A percentile compares a stretch with the other conserved stretches of the same genome.
These are phyloP conservation scores for Blastocystis sp. DNA, from an alignment of 352 stramenopile genomes.

Conservation along the genomic window DNA sequence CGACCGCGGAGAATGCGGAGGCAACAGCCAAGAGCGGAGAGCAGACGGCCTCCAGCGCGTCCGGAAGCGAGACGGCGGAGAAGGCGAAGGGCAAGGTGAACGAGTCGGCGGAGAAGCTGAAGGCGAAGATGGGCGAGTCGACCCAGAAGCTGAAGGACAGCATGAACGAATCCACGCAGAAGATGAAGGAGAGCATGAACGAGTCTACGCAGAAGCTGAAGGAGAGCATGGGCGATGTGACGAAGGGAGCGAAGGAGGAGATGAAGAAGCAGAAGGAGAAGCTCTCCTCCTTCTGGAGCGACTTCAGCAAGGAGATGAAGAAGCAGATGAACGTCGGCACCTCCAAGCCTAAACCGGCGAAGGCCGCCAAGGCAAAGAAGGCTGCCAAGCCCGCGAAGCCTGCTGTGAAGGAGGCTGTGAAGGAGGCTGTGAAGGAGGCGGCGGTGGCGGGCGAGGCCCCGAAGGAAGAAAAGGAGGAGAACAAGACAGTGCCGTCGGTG, in stretches of 20 bases:
- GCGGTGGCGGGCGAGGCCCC: background rate
- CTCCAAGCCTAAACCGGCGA: constrained; percentile 11
- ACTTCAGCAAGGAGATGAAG: constrained; percentile 64
- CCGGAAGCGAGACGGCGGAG: constrained; percentile 33
- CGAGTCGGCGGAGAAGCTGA: constrained; percentile 9
- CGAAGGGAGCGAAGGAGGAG: constrained; percentile 44
- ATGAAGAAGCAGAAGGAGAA: constrained; percentile 51
- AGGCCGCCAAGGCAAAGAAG: constrained; percentile 9
- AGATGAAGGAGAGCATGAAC: constrained; percentile 55
- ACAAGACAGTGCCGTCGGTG: constrained; percentile 27
- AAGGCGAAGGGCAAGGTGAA: constrained; percentile 29
- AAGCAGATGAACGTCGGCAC: constrained; percentile 53
- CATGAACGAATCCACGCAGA: constrained; percentile 1
- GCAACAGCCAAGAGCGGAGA: background rate
- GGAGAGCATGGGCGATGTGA: constrained; percentile 36
- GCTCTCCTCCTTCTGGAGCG: constrained; percentile 64
- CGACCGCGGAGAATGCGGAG: background rate
- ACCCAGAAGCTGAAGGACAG: constrained; percentile 1
- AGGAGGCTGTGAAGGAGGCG: background rate
- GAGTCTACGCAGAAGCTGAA: constrained; percentile 65
- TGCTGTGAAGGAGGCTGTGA: background rate
- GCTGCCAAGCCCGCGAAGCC: background rate
- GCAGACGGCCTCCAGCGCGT: background rate
- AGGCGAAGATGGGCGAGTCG: background rate
- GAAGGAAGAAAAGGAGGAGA: background rate